A percentile compares a stretch with the other conserved stretches of the same genome.
Evolutionary conservation across 805 yeast species (phyloP).

Genomic region (Priceomyces fermenticarens): DNA sequence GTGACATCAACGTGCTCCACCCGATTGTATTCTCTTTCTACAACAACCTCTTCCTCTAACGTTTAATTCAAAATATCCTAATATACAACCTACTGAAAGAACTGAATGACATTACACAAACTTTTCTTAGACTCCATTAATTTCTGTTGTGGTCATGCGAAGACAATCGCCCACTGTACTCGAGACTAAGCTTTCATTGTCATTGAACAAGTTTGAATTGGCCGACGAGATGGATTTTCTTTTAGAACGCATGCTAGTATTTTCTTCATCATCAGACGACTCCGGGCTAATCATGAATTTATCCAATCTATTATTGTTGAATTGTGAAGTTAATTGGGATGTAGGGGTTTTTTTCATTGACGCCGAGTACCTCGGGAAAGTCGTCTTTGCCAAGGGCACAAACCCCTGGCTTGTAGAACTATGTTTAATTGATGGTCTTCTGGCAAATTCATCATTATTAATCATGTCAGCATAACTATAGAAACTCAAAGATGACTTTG

Average conservation of each 20-base stretch:
- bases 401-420: constrained; percentile 7
- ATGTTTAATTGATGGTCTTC: constrained; percentile 57
- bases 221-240: constrained; percentile 9
- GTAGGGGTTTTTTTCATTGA: constrained; percentile 6
- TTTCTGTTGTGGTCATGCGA: constrained; percentile 37
- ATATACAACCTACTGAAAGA: no score
- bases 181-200: constrained; percentile 36
- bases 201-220: constrained; percentile 11
- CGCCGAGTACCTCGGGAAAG: constrained; percentile 9
- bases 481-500: constrained; percentile 46
- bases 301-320: constrained; percentile 2
- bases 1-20: no score
- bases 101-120: no score
- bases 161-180: constrained; percentile 40
- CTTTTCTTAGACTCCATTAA: constrained; percentile 18
- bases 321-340: constrained; percentile 15
- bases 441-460: constrained; percentile 59
- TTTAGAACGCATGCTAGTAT: constrained; percentile 4
- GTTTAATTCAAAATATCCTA: no score
- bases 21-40: no score
- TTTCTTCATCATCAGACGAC: constrained; percentile 22
- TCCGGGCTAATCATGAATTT: constrained; percentile 26
- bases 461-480: constrained; percentile 81
- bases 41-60: no score
- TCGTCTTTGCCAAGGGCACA: constrained; percentile 1